These are phyloP conservation scores for Tetracladium maxilliforme DNA, from an alignment of 2,329 filamentous ascomycete genomes.

Conservation along the genomic window DNA sequence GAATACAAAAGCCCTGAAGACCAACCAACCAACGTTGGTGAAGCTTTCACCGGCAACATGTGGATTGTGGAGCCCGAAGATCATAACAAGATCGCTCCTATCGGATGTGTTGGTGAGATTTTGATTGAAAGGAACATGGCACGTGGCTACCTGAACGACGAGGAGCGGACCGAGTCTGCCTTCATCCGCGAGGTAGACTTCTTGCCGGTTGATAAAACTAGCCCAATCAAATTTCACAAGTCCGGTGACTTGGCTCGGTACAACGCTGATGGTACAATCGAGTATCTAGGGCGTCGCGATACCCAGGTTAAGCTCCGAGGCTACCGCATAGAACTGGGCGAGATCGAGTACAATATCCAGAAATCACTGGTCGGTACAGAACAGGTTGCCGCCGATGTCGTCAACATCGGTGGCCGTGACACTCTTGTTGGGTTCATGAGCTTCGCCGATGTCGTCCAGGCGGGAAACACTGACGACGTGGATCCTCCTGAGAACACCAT, in stretches of 20 bases:
- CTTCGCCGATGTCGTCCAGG: too few relatives aligned
- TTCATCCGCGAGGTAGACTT: conserved; percentile 5
- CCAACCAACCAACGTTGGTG: too few relatives aligned
- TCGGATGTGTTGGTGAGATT: conserved; percentile 5
- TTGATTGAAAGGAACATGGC: conserved; percentile 4
- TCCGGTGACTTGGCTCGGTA: conserved; percentile 49
- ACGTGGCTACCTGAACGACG: conserved; percentile 4
- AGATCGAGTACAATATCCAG: conserved; percentile 27
- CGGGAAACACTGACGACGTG: too few relatives aligned
- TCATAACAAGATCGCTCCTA: conserved; percentile 1
- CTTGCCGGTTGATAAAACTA: conserved; percentile 1
- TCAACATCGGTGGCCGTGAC: too few relatives aligned
- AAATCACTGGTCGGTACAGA: too few relatives aligned
- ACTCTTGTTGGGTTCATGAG: too few relatives aligned
- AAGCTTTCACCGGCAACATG: too few relatives aligned
- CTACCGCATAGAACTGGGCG: conserved; percentile 47
- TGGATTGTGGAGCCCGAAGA: background rate
- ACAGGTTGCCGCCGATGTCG: too few relatives aligned
- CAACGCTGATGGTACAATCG: conserved; percentile 39
- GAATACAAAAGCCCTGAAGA: too few relatives aligned
- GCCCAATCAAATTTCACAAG: conserved; percentile 29
- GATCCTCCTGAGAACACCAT: too few relatives aligned
- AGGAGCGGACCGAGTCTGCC: conserved; percentile 3
- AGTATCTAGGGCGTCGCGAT: conserved; percentile 47
- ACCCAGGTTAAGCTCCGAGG: conserved; percentile 52